Conservation (phyloP, 108 stramenopile genomes). For the Nitzschia sp. region DNA sequence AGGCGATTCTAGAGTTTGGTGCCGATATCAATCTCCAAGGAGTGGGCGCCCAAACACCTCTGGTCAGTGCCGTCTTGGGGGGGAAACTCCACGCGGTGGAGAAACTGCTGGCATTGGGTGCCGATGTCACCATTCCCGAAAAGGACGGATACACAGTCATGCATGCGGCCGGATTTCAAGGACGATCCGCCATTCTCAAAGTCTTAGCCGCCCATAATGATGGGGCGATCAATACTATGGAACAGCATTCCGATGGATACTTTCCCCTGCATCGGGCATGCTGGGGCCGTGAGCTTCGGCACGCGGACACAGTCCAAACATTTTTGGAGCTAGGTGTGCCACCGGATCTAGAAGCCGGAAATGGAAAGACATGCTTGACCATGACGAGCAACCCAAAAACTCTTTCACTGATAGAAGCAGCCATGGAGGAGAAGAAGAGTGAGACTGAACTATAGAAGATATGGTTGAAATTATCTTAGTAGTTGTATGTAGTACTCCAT, state of each 20-base stretch:
- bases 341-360: background rate
- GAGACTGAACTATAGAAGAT: background rate
- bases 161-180: conserved; percentile 57
- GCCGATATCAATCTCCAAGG: conserved; percentile 37
- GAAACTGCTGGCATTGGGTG: conserved; percentile 32
- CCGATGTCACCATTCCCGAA: conserved; percentile 41
- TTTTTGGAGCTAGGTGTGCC: conserved; percentile 33
- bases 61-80: conserved; percentile 35
- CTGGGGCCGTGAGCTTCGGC: conserved; percentile 34
- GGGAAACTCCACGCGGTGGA: conserved; percentile 39
- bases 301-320: conserved; percentile 31
- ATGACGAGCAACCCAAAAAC: conserved; percentile 36
- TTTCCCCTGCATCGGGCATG: conserved; percentile 43
- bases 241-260: conserved; percentile 43
- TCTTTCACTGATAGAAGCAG: background rate
- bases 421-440: background rate
- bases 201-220: conserved; percentile 21
- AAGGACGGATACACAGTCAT: conserved; percentile 49
- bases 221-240: conserved; percentile 23
- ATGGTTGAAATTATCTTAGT: background rate
- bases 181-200: conserved; percentile 38
- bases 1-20: conserved; percentile 2
- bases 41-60: conserved; percentile 41
- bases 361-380: conserved; percentile 29
- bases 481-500: too few relatives aligned